Conservation (phyloP, 495 filamentous ascomycete species). For the Penicillium malachiteum region DNA sequence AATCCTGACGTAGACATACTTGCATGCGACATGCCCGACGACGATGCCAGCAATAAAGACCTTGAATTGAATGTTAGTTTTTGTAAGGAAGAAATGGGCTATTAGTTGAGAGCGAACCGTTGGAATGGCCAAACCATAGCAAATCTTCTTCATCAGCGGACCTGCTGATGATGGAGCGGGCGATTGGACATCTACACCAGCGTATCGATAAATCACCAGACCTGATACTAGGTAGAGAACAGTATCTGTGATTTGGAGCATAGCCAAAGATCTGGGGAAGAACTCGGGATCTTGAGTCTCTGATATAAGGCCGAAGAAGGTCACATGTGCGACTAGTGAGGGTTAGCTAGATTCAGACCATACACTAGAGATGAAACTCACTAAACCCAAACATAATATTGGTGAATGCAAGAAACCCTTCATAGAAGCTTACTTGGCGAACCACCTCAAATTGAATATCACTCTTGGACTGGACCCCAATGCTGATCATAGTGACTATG, state of each 20-base stretch:
- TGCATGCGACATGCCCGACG: background rate
- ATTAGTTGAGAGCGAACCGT: background rate
- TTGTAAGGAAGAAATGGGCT: background rate
- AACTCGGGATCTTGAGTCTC: conserved; percentile 63
- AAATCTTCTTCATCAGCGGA: background rate
- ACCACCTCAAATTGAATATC: too few relatives aligned
- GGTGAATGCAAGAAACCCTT: too few relatives aligned
- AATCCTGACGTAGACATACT: background rate
- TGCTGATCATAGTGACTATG: too few relatives aligned
- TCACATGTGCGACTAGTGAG: conserved; percentile 37
- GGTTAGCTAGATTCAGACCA: too few relatives aligned
- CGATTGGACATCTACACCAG: background rate
- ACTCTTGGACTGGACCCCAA: too few relatives aligned
- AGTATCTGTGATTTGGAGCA: background rate
- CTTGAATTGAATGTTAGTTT: background rate
- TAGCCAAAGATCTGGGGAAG: conserved; percentile 42
- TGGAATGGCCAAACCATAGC: background rate
- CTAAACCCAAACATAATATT: too few relatives aligned
- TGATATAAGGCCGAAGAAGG: conserved; percentile 67
- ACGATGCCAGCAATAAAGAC: background rate
- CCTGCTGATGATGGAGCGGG: background rate
- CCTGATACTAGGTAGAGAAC: background rate
- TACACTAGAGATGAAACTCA: too few relatives aligned
- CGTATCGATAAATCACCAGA: background rate
- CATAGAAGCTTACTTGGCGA: too few relatives aligned